phyloP scores from a whole-genome alignment of 2,329 filamentous ascomycete species.

The Corynespora cassiicola region DNA sequence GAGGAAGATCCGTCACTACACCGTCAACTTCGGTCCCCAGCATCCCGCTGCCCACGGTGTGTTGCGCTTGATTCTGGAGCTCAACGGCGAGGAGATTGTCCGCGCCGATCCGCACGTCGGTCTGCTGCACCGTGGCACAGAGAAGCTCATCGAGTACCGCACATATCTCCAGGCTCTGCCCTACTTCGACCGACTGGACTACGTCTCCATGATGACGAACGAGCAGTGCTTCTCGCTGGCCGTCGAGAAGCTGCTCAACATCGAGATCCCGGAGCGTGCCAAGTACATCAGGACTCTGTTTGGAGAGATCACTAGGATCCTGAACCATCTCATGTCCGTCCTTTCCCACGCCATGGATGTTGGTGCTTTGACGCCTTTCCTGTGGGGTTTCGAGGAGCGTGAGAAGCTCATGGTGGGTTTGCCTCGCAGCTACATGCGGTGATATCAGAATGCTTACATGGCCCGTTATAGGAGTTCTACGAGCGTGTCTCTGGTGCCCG shows the following conservation, averaged over 20 bases:
- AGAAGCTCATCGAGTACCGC: conserved; percentile 99
- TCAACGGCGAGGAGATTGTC: conserved; percentile 97
- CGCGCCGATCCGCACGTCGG: conserved; percentile 97
- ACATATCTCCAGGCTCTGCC: conserved; percentile 97
- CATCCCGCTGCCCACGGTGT: conserved; percentile 98
- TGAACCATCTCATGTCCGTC: conserved; percentile 98
- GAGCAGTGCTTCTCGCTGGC: conserved; percentile 96
- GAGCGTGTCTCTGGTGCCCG: conserved; percentile 98
- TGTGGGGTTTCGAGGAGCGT: conserved; percentile 99
- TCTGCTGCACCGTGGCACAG: conserved; percentile 92
- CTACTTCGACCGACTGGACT: conserved; percentile 98
- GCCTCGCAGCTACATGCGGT: conserved; percentile 1
- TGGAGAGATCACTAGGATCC: conserved; percentile 88
- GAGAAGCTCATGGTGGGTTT: conserved; percentile 93
- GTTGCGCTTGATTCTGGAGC: conserved; percentile 93
- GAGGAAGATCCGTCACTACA: conserved; percentile 98
- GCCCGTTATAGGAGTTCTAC: conserved; percentile 83
- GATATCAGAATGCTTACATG: conserved; percentile 6
- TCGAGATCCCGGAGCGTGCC: conserved; percentile 92
- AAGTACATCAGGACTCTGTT: conserved; percentile 98
- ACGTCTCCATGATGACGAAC: conserved; percentile 99
- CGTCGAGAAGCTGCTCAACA: conserved; percentile 96
- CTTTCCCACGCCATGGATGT: conserved; percentile 99
- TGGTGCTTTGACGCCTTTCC: conserved; percentile 94
- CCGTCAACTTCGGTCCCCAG: conserved; percentile 98